Evolutionary conservation across 495 filamentous ascomycete genomes (phyloP).

Genomic region (Lophium mytilinum): DNA sequence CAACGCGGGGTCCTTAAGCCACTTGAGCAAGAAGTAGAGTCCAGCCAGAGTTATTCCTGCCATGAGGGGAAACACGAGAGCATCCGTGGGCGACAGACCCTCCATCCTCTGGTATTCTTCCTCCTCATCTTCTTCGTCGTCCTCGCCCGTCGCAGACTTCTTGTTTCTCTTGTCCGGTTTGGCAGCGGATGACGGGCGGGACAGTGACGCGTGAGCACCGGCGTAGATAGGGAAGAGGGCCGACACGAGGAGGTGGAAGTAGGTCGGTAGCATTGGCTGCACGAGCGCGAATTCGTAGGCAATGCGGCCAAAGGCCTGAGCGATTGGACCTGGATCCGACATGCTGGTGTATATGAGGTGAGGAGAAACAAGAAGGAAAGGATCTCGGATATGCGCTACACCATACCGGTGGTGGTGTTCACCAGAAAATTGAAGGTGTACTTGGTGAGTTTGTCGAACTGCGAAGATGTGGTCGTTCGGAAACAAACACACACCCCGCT

Average conservation of each 20-base stretch:
- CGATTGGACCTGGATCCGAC: slow-evolving; percentile 40
- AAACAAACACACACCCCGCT: too few species aligned
- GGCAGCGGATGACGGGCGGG: slow-evolving; percentile 74
- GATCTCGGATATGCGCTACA: neutral
- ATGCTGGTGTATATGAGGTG: slow-evolving; percentile 17
- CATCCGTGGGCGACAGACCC: slow-evolving; percentile 70
- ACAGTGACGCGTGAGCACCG: slow-evolving; percentile 57
- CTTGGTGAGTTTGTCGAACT: too few species aligned
- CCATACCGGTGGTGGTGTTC: too few species aligned
- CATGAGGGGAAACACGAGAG: slow-evolving; percentile 76
- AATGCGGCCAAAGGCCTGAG: slow-evolving; percentile 41
- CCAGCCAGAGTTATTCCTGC: slow-evolving; percentile 65
- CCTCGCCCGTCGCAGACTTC: slow-evolving; percentile 43
- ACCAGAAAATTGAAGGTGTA: too few species aligned
- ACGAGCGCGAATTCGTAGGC: slow-evolving; percentile 44
- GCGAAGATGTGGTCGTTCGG: too few species aligned
- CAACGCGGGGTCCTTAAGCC: slow-evolving; percentile 69
- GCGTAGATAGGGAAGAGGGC: slow-evolving; percentile 67
- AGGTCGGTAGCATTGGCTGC: slow-evolving; percentile 54
- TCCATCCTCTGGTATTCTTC: slow-evolving; percentile 53
- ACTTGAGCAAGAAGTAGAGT: slow-evolving; percentile 85
- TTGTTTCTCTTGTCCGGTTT: slow-evolving; percentile 37
- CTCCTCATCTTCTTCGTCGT: slow-evolving; percentile 46
- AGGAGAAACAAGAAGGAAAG: neutral
- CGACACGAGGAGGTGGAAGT: slow-evolving; percentile 57